Evolutionary conservation across 352 stramenopile species (phyloP).

Genomic region (Pythium monospermum): DNA sequence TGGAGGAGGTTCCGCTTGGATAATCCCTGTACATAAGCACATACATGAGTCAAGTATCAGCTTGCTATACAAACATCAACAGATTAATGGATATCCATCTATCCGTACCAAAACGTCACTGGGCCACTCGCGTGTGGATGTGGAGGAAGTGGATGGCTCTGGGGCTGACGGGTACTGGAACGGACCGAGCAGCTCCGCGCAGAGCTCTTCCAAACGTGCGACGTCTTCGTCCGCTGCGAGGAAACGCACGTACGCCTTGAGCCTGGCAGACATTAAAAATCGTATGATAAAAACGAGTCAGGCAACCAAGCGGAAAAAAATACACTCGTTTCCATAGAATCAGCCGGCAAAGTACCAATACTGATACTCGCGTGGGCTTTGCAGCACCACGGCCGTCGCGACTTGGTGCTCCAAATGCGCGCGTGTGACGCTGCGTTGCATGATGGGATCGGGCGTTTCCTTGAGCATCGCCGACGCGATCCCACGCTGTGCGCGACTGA

Average conservation of each 20-base stretch:
- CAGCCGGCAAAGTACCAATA: conserved; percentile 71
- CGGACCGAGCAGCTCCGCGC: conserved; percentile 70
- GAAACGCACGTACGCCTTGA: conserved; percentile 79
- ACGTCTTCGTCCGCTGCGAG: conserved; percentile 79
- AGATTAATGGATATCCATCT: background rate
- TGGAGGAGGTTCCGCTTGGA: conserved; percentile 75
- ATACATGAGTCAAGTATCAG: conserved; percentile 13
- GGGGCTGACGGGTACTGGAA: conserved; percentile 45
- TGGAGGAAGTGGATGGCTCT: background rate
- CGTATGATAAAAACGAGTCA: no score
- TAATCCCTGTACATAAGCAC: conserved; percentile 40
- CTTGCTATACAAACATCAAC: background rate
- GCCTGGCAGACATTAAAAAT: conserved; percentile 27
- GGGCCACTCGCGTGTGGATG: no score
- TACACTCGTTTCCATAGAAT: no score
- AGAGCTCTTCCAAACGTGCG: conserved; percentile 65
- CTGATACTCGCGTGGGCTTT: conserved; percentile 71
- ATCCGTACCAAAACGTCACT: conserved; percentile 8
- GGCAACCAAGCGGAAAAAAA: no score
- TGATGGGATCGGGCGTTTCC: conserved; percentile 60
- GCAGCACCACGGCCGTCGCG: conserved; percentile 48
- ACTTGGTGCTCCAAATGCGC: conserved; percentile 84
- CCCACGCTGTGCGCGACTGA: conserved; percentile 59
- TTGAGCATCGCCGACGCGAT: conserved; percentile 67
- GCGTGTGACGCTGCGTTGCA: conserved; percentile 78